Conservation (phyloP, 371 early-diverging fungal species). For the Apophysomyces elegans region DNA sequence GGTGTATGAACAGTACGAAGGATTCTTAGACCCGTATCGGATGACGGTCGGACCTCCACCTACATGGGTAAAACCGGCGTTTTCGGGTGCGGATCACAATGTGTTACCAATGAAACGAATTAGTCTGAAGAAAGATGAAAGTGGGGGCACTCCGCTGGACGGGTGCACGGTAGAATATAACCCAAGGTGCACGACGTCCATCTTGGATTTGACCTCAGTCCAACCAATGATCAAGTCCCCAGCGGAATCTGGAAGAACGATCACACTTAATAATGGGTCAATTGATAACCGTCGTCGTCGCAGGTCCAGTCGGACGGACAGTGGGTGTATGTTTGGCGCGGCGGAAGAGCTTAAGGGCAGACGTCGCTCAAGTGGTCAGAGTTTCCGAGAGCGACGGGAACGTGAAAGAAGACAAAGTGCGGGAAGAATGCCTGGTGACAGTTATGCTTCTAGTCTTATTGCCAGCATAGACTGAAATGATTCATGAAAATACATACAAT, state of each 20-base stretch:
- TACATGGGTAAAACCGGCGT: constrained; percentile 60
- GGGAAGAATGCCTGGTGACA: background rate
- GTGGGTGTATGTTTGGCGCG: background rate
- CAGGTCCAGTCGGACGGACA: background rate
- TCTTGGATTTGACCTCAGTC: background rate
- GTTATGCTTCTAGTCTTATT: background rate
- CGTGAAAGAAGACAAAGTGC: constrained; percentile 14
- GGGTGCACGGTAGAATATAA: constrained; percentile 1
- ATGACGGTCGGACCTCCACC: constrained; percentile 66
- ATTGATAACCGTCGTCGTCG: background rate
- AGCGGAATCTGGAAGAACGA: background rate
- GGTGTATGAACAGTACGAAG: constrained; percentile 60
- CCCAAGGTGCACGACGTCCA: background rate
- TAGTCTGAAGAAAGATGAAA: background rate
- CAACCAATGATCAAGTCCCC: background rate
- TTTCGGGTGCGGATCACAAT: constrained; percentile 35
- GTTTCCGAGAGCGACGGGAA: constrained; percentile 17
- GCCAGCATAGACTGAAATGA: background rate
- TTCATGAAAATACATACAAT: too few relatives aligned
- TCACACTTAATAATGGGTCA: background rate
- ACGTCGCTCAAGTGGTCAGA: constrained; percentile 12
- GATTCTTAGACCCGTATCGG: constrained; percentile 49
- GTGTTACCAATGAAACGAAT: constrained; percentile 5
- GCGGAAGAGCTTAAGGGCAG: background rate
- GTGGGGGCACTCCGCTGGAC: background rate